Evolutionary conservation across 768 basidiomycete genomes (phyloP).

Genomic region (Termitomyces bulborhizus): DNA sequence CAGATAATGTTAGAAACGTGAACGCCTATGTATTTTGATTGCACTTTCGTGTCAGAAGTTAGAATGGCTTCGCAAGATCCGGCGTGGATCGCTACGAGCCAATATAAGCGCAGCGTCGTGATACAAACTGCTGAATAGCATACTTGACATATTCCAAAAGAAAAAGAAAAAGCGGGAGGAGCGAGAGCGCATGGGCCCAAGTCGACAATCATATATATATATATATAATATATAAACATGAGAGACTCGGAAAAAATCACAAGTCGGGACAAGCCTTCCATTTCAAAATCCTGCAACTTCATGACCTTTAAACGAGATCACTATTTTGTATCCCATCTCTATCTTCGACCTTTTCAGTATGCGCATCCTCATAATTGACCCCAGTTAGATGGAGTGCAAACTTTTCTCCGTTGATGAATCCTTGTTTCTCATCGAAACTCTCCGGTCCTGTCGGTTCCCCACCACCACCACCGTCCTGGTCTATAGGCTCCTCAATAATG

Average conservation of each 20-base stretch:
- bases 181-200: not conserved
- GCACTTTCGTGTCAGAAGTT: no score
- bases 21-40: no score
- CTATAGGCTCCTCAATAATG: conserved; percentile 56
- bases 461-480: conserved; percentile 27
- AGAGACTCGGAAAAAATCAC: not conserved
- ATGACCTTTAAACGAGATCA: not conserved
- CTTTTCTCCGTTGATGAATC: conserved; percentile 29
- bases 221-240: not conserved
- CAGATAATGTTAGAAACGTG: no score
- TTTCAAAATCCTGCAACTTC: not conserved
- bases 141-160: no score
- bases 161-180: no score
- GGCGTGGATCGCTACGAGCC: no score
- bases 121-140: no score
- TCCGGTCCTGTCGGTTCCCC: conserved; percentile 15
- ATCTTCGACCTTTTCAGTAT: conserved; percentile 1
- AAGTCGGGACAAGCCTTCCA: not conserved
- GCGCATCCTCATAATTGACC: not conserved
- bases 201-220: not conserved
- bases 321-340: not conserved
- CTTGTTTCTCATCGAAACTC: conserved; percentile 41
- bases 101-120: no score
- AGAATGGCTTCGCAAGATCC: no score
- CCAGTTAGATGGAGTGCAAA: conserved; percentile 21